Evolutionary conservation across 1,139 yeast genomes (phyloP), one percentile per base, ranked within the genome.

Genomic region (Nadsonia starkeyi-henricii): DNA sequence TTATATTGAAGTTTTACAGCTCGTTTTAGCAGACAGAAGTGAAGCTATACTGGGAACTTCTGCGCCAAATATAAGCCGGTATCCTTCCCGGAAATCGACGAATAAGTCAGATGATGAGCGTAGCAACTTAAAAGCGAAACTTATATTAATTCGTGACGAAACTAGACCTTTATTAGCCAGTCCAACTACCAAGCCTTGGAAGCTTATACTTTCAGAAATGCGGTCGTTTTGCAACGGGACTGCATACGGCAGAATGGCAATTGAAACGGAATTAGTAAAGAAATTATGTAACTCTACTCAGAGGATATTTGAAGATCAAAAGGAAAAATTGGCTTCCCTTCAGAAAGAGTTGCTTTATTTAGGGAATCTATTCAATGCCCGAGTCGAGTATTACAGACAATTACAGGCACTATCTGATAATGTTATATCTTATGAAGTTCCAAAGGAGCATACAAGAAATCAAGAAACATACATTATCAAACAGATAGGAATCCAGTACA

Each of bases 371-470:
- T 89, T 81, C 64, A 91, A 91, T 62, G 70, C 81, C 5, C 77
- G 93, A 51, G 74, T 89, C 45, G 85, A 76, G 45, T 91, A 88
- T 62, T 91, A 80, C 65, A 79, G 80, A 56, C 91, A 85, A 54
- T 71, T 91, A 45, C 98, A 91, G 62, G 81, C 74, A 49, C 74
- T 89, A 36, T 86, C 96, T 0, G 97, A 91, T 62, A 79, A 79
- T 47, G 88, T 86, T 18, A 70, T 60, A 0, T 67, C 61, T 18
- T 67, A 59, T 51, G 64, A 52, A 49, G 62, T 54, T 46, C 58
- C 48, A 57, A 60, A 47, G 54, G 46, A 45, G 52, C 48, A 48
- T 18, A 42, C 45, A 3, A 41, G 47, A 12, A 53, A 52, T 9
- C 44, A 53, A 8, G 45, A 46, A n/a, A 48, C 49, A 5, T 41